phyloP scores from a whole-genome alignment of 257 asterid species.

The Schizonepeta tenuifolia region DNA sequence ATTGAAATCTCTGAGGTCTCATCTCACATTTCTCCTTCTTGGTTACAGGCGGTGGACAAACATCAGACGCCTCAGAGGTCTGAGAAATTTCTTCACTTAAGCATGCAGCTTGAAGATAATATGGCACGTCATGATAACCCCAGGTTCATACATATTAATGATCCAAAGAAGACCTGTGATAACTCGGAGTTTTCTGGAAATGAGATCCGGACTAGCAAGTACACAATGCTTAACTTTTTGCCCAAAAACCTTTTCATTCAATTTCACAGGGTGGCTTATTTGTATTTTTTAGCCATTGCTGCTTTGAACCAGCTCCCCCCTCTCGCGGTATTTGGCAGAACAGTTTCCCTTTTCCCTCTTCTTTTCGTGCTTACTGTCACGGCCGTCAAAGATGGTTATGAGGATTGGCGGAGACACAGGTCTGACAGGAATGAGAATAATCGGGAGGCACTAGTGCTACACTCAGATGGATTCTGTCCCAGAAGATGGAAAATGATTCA shows the following conservation, averaged over 20 bases:
- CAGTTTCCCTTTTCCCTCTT: slow-evolving; percentile 95
- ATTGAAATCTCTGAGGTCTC: slow-evolving; percentile 60
- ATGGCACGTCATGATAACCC: slow-evolving; percentile 65
- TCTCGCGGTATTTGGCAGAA: slow-evolving; percentile 98
- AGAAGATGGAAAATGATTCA: slow-evolving; percentile 81
- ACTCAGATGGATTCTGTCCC: slow-evolving; percentile 58
- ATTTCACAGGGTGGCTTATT: slow-evolving; percentile 93
- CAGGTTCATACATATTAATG: slow-evolving; percentile 83
- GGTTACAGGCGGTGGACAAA: slow-evolving; percentile 48
- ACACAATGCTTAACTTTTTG: slow-evolving; percentile 78
- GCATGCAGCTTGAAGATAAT: slow-evolving; percentile 79
- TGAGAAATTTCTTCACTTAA: slow-evolving; percentile 67
- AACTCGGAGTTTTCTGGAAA: slow-evolving; percentile 75
- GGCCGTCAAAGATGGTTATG: slow-evolving; percentile 97
- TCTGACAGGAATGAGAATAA: slow-evolving; percentile 97
- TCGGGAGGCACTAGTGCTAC: slow-evolving; percentile 83
- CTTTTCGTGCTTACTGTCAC: slow-evolving; percentile 96
- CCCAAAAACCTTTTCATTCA: slow-evolving; percentile 96
- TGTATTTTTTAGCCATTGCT: slow-evolving; percentile 92
- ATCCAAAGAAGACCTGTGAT: slow-evolving; percentile 76
- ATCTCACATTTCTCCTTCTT: slow-evolving; percentile 43
- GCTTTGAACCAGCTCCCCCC: slow-evolving; percentile 98
- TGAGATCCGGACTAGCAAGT: slow-evolving; percentile 96
- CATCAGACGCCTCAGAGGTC: slow-evolving; percentile 49
- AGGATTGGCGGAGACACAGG: slow-evolving; percentile 99